Base-by-base conservation (phyloP, 1,284 basidiomycete species). In the Cutaneotrichosporon arboriforme region DNA sequence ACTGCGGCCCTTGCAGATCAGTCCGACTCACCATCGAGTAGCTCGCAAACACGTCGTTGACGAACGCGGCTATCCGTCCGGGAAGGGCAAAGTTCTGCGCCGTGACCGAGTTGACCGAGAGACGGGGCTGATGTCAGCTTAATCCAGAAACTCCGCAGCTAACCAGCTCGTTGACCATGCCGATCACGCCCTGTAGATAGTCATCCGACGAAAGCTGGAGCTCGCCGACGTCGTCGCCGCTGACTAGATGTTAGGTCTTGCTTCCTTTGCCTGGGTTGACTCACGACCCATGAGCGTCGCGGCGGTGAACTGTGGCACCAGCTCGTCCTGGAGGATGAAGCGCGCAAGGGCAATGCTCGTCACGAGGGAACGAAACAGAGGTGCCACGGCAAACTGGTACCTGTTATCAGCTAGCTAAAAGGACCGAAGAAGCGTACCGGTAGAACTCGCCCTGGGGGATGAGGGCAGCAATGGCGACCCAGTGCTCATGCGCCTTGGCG, bases 131-230 rank as follows among this genome's bases (percentile, higher is more conserved):
- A 34, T 7, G 47, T 60, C 9, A 64, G 57, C 52, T 42, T 26
- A 4, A n/a, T n/a, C n/a, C 8, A 2, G 14, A 14, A 48, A 4
- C 17, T 18, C 23, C 9, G n/a, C 5, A 31, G 26, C 70, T 47
- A 40, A 70, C 74, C 34, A 76, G 67, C 60, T 76, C 75, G 56
- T 76, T 76, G 46, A 74, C 71, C 56, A 73, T 69, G 5, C 70
- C 67, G 23, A 76, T 76, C 3, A 76, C 73, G 20, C 74, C 74
- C 50, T 74, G 73, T 13, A 76, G 66, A 57, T 76, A 76, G 50
- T 76, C 75, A 51, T 76, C 75, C 7, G 73, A 68, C 4, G 61
- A 58, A 2, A 76, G 60, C 37, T 67, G 62, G n/a, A 76, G 46
- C 44, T 65, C 64, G 18, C 65, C 65, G n/a, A 61, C 59, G 22